These are phyloP conservation scores for Coniella vitis DNA, from an alignment of 2,329 filamentous ascomycete genomes.

Conservation along the genomic window DNA sequence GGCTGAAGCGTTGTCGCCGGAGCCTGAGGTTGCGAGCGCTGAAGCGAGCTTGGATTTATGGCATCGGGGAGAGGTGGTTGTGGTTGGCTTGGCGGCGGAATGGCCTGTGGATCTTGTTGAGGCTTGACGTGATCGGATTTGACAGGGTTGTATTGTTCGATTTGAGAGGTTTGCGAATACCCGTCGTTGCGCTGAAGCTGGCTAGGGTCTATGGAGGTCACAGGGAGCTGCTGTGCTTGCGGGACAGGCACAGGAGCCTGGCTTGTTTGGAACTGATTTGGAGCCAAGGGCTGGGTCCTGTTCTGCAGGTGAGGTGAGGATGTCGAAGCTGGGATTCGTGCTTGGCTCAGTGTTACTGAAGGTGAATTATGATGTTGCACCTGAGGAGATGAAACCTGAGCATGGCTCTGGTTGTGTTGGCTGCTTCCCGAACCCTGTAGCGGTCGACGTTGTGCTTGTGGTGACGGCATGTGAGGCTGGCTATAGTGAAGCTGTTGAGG, in stretches of 20 bases:
- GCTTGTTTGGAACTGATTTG: background rate
- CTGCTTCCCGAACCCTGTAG: background rate
- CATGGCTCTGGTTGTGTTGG: background rate
- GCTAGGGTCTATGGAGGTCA: background rate
- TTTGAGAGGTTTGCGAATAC: background rate
- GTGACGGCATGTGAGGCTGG: slow-evolving; percentile 1
- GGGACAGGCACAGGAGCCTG: background rate
- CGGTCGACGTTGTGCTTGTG: background rate
- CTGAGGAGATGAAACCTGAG: background rate
- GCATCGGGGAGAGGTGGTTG: background rate
- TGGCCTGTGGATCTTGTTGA: background rate
- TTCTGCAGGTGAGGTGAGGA: background rate
- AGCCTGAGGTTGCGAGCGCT: background rate
- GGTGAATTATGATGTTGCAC: background rate
- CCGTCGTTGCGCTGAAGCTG: background rate
- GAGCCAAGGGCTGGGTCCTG: background rate
- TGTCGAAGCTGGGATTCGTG: background rate
- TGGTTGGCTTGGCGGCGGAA: background rate
- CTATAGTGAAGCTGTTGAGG: background rate
- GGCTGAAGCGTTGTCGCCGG: slow-evolving; percentile 3
- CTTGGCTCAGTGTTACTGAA: background rate
- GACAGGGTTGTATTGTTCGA: background rate
- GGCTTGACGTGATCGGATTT: background rate
- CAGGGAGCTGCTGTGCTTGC: background rate
- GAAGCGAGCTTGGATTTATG: slow-evolving; percentile 2